Conservation (phyloP, 106 monocot species). For the Dioscorea alata region DNA sequence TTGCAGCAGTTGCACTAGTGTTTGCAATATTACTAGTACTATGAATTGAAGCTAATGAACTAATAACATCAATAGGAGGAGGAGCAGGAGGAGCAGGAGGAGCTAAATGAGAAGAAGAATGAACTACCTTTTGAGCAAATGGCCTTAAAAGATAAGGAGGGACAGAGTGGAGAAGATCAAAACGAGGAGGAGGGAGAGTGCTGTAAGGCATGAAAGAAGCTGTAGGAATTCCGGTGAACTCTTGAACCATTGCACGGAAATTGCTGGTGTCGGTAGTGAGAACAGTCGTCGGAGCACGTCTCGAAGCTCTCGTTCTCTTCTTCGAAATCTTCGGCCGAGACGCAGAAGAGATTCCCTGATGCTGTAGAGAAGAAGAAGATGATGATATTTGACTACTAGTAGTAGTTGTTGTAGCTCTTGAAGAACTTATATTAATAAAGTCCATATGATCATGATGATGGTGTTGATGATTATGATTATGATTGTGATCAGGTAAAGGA, state of each 20-base stretch:
- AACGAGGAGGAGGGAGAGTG: conserved; percentile 24
- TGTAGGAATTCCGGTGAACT: conserved; percentile 85
- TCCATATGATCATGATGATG: too few relatives aligned
- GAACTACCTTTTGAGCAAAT: conserved; percentile 37
- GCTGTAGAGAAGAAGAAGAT: background rate
- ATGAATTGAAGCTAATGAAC: background rate
- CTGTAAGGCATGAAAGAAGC: conserved; percentile 46
- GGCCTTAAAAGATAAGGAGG: conserved; percentile 37
- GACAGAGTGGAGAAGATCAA: conserved; percentile 24
- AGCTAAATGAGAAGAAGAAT: background rate
- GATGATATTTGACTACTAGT: too few relatives aligned
- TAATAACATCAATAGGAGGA: background rate
- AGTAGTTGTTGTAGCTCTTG: too few relatives aligned
- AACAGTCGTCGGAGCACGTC: conserved; percentile 80
- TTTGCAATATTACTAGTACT: background rate
- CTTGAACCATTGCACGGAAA: conserved; percentile 95
- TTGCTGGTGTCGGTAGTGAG: conserved; percentile 84
- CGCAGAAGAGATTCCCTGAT: background rate
- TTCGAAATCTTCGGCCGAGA: conserved; percentile 24
- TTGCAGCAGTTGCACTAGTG: background rate
- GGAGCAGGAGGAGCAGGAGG: background rate
- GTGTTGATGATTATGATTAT: too few relatives aligned
- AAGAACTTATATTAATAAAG: too few relatives aligned
- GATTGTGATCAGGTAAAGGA: too few relatives aligned
- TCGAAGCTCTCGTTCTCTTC: conserved; percentile 70